phyloP scores from a whole-genome alignment of 169 alveolate genomes.

The Eimeria necatrix region DNA sequence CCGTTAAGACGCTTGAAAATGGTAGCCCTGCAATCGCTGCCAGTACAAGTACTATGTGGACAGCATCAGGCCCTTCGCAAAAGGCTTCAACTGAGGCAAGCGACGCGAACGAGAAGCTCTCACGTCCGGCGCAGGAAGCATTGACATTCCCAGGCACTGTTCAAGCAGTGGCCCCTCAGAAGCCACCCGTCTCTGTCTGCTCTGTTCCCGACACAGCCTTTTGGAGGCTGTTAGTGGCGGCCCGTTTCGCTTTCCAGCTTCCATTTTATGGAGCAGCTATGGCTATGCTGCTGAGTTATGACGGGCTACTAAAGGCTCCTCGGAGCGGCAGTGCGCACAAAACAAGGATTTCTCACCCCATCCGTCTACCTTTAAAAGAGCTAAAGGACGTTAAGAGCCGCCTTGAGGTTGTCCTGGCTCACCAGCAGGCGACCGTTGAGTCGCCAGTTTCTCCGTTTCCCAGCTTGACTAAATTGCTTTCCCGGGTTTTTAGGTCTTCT shows the following conservation, averaged over 20 bases:
- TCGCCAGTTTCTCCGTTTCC: neutral
- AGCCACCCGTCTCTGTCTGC: slow-evolving; percentile 24
- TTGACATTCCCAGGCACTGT: neutral
- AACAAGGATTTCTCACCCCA: neutral
- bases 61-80: neutral
- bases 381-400: slow-evolving; percentile 46
- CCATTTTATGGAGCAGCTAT: slow-evolving; percentile 42
- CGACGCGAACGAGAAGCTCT: neutral
- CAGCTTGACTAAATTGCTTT: neutral
- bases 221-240: slow-evolving; percentile 26
- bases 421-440: neutral
- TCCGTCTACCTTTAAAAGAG: slow-evolving; percentile 10
- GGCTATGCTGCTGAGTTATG: slow-evolving; percentile 55
- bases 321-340: slow-evolving; percentile 52
- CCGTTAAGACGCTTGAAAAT: neutral
- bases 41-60: slow-evolving; percentile 55
- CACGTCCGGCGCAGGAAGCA: neutral
- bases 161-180: slow-evolving; percentile 2
- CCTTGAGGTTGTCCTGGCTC: neutral
- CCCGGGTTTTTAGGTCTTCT: neutral
- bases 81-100: slow-evolving; percentile 6
- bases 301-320: slow-evolving; percentile 26
- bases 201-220: neutral
- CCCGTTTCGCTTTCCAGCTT: slow-evolving; percentile 28
- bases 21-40: slow-evolving; percentile 49